Evolutionary conservation across 2,329 filamentous ascomycete genomes (phyloP).

Genomic region (Zymoseptoria tritici): DNA sequence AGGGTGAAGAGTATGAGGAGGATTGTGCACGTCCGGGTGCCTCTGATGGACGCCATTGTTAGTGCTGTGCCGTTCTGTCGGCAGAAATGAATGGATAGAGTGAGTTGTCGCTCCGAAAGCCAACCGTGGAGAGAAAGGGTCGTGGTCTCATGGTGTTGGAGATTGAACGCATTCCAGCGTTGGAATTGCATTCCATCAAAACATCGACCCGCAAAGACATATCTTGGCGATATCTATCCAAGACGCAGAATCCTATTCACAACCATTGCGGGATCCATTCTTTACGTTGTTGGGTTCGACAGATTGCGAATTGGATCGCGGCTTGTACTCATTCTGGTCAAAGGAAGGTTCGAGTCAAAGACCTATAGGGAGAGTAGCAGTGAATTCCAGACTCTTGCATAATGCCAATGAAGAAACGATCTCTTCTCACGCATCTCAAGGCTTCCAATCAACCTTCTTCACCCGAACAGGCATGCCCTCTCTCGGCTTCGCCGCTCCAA

Average conservation of each 20-base stretch:
- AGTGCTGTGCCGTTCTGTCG: not conserved
- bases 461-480: conserved; percentile 25
- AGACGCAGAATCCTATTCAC: no score
- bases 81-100: not conserved
- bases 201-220: not conserved
- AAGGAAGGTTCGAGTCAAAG: no score
- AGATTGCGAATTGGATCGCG: no score
- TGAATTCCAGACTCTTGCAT: not conserved
- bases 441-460: conserved; percentile 10
- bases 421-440: not conserved
- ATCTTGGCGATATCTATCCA: not conserved
- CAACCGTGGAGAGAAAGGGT: not conserved
- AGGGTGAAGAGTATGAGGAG: not conserved
- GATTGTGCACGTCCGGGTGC: not conserved
- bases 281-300: no score
- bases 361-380: not conserved
- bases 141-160: not conserved
- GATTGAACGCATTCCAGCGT: not conserved
- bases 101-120: not conserved
- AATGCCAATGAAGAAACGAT: no score
- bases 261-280: no score
- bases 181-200: not conserved
- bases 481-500: conserved; percentile 25
- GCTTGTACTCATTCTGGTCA: no score
- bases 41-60: not conserved